Conservation (phyloP, 306 rosid genomes). For the Dalbergia cochinchinensis region DNA sequence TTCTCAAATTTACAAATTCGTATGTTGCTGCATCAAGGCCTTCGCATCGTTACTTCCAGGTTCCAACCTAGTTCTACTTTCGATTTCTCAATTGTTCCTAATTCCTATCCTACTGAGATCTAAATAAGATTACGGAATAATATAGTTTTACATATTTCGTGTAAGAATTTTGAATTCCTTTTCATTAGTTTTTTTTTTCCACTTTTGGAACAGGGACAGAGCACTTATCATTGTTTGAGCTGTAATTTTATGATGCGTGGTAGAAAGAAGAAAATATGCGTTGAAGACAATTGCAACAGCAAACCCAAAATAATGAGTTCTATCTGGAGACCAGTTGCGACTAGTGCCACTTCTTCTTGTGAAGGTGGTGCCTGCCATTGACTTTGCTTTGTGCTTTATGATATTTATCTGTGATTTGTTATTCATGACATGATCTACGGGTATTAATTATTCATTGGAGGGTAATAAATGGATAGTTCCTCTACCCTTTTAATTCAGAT, state of each 20-base stretch:
- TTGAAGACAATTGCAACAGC: conserved; percentile 47
- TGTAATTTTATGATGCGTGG: conserved; percentile 58
- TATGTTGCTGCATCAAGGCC: conserved; percentile 44
- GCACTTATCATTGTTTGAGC: conserved; percentile 54
- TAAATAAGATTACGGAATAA: no score
- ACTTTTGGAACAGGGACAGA: conserved; percentile 49
- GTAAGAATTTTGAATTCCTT: conserved; percentile 20
- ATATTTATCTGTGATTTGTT: conserved; percentile 1
- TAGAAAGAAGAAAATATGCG: conserved; percentile 52
- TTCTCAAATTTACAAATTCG: conserved; percentile 57
- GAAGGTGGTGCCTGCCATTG: conserved; percentile 52
- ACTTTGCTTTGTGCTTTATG: neutral
- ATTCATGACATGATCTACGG: neutral
- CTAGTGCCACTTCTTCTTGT: conserved; percentile 57
- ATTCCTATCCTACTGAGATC: no score
- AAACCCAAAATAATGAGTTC: conserved; percentile 49
- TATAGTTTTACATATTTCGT: no score
- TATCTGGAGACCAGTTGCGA: conserved; percentile 74
- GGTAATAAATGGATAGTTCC: conserved; percentile 12
- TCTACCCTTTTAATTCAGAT: conserved; percentile 12
- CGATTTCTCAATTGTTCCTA: no score
- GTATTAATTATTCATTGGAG: conserved; percentile 11
- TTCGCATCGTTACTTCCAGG: conserved; percentile 55
- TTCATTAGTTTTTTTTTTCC: neutral
- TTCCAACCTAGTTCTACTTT: conserved; percentile 23